Conservation (phyloP, 2,329 filamentous ascomycete genomes). For the Phialophora verrucosa region DNA sequence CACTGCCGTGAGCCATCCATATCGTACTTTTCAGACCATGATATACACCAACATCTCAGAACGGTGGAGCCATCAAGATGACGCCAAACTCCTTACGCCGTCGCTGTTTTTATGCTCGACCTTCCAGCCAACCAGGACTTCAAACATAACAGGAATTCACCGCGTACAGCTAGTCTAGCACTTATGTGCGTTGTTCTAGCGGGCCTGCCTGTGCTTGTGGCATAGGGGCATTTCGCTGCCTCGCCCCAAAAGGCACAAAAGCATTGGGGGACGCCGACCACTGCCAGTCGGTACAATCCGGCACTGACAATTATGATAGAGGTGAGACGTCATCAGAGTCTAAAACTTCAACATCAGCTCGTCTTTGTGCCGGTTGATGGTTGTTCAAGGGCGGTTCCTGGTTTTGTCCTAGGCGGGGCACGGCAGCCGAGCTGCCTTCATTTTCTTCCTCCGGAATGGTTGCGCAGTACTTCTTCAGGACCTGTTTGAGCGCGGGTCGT, state of each 20-base stretch:
- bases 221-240: neutral
- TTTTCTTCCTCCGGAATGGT: conserved; percentile 77
- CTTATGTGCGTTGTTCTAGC: neutral
- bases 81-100: conserved; percentile 21
- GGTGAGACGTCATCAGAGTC: conserved; percentile 31
- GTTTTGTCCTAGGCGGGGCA: conserved; percentile 20
- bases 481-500: conserved; percentile 82
- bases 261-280: neutral
- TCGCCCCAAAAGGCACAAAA: neutral
- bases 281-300: neutral
- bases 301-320: conserved; percentile 24
- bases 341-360: conserved; percentile 8
- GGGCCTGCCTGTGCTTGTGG: neutral
- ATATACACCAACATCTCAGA: conserved; percentile 1
- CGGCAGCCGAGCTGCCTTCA: conserved; percentile 28
- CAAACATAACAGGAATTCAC: neutral
- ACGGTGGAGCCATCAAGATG: neutral
- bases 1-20: neutral
- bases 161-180: neutral
- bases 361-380: conserved; percentile 9
- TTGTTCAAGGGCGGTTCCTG: neutral
- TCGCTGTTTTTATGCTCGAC: conserved; percentile 18
- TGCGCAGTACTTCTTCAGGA: conserved; percentile 78
- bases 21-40: conserved; percentile 7
- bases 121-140: neutral